phyloP scores from a whole-genome alignment of 1,139 yeast species.

The Geotrichum carabidarum region DNA sequence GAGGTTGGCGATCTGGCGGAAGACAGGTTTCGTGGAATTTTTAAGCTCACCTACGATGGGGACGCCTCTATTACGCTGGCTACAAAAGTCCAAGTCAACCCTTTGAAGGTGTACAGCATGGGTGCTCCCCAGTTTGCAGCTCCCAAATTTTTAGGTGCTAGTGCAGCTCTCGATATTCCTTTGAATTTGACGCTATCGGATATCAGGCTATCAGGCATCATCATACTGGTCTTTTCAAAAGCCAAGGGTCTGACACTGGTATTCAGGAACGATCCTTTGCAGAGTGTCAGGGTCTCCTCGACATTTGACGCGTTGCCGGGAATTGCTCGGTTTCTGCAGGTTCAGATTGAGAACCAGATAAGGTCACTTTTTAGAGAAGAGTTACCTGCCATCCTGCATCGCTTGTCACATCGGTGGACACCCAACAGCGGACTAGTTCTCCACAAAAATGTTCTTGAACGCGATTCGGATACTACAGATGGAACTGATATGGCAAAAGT shows the following conservation, averaged over 20 bases:
- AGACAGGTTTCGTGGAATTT: conserved; percentile 79
- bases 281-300: conserved; percentile 72
- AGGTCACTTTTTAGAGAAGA: conserved; percentile 78
- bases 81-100: conserved; percentile 81
- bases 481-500: background rate
- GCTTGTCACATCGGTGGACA: conserved; percentile 68
- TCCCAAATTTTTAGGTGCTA: conserved; percentile 63
- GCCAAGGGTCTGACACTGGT: conserved; percentile 81
- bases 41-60: conserved; percentile 73
- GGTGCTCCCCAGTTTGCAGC: conserved; percentile 48
- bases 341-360: conserved; percentile 75
- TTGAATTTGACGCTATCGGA: conserved; percentile 70
- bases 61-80: conserved; percentile 74
- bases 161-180: conserved; percentile 70
- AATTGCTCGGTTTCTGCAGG: conserved; percentile 74
- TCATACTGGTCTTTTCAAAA: conserved; percentile 75
- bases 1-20: conserved; percentile 81
- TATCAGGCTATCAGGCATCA: conserved; percentile 71
- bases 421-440: conserved; percentile 37
- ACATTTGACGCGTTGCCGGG: conserved; percentile 83
- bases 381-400: conserved; percentile 73
- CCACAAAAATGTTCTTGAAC: conserved; percentile 21
- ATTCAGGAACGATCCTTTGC: conserved; percentile 83
- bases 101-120: conserved; percentile 62
- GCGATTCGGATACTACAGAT: too few species aligned